A percentile compares a stretch with the other conserved stretches of the same genome.
These are phyloP conservation scores for Fusarium udum DNA, from an alignment of 2,329 filamentous ascomycete genomes.

Conservation along the genomic window DNA sequence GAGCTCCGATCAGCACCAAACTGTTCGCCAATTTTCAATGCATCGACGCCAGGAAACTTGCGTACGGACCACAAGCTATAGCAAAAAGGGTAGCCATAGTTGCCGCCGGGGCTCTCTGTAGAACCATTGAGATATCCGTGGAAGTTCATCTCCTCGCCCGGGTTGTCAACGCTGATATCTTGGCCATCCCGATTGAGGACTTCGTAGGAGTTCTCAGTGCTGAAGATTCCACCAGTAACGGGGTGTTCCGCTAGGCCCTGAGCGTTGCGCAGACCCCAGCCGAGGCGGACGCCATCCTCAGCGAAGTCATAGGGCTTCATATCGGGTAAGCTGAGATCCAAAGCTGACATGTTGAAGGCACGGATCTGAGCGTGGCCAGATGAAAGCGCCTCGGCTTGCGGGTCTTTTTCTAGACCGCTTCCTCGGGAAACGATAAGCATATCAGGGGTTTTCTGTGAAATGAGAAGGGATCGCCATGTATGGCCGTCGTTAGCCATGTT, in stretches of 20 bases:
- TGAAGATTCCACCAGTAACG: constrained; percentile 60
- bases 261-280: constrained; percentile 76
- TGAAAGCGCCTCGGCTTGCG: constrained; percentile 56
- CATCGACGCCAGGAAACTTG: constrained; percentile 51
- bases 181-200: constrained; percentile 64
- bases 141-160: constrained; percentile 79
- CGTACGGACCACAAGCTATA: constrained; percentile 71
- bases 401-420: constrained; percentile 70
- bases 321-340: constrained; percentile 13
- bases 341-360: constrained; percentile 57
- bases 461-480: constrained; percentile 71
- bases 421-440: constrained; percentile 73
- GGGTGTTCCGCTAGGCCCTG: constrained; percentile 72
- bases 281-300: constrained; percentile 60
- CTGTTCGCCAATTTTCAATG: constrained; percentile 59
- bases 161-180: constrained; percentile 75
- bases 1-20: constrained; percentile 51
- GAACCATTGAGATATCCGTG: constrained; percentile 65
- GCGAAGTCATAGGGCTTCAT: constrained; percentile 54
- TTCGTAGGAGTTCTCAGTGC: constrained; percentile 77
- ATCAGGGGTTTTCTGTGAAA: constrained; percentile 63
- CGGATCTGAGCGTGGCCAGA: constrained; percentile 75
- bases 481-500: constrained; percentile 72
- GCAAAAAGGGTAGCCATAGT: constrained; percentile 78
- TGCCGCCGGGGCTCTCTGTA: constrained; percentile 52